A percentile compares a stretch with the other conserved stretches of the same genome.
Conservation (phyloP, 2,329 filamentous ascomycete genomes). For the Pseudocercospora pini-densiflorae region DNA sequence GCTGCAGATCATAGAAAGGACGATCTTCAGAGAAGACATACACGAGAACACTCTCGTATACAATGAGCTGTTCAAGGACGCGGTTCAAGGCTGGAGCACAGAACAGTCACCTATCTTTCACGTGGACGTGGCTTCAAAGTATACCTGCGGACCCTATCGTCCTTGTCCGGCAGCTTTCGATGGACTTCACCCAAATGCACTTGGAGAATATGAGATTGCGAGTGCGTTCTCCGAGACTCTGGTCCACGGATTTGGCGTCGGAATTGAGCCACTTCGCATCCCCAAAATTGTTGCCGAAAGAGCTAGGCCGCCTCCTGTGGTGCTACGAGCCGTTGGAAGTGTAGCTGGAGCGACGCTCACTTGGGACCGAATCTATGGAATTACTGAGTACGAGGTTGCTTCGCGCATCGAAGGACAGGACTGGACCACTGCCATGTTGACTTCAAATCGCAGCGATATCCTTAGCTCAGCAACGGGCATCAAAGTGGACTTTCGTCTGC, state of each 20-base stretch:
- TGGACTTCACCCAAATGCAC: constrained; percentile 49
- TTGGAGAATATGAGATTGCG: constrained; percentile 51
- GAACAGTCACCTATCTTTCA: constrained; percentile 38
- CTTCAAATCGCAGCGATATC: background rate
- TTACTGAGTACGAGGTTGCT: constrained; percentile 4
- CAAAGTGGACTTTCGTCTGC: constrained; percentile 4
- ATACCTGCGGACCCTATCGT: constrained; percentile 40
- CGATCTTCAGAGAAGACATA: constrained; percentile 27
- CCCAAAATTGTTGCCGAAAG: background rate
- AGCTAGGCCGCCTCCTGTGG: constrained; percentile 4
- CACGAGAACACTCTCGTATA: constrained; percentile 24
- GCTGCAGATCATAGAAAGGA: constrained; percentile 21
- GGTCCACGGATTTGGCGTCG: background rate
- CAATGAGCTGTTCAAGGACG: constrained; percentile 26
- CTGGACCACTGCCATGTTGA: background rate
- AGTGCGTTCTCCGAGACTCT: constrained; percentile 41
- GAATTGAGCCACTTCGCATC: background rate
- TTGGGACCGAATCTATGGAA: constrained; percentile 11
- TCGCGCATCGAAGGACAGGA: background rate
- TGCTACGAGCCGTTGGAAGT: constrained; percentile 7
- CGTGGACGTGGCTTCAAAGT: constrained; percentile 38
- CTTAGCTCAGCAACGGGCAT: background rate
- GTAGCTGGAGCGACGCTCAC: constrained; percentile 3
- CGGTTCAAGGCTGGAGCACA: constrained; percentile 35
- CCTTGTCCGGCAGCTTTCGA: constrained; percentile 42